Evolutionary conservation across 192 early-diverging fungal species (phyloP).

Genomic region (Polychytrium aggregatum): DNA sequence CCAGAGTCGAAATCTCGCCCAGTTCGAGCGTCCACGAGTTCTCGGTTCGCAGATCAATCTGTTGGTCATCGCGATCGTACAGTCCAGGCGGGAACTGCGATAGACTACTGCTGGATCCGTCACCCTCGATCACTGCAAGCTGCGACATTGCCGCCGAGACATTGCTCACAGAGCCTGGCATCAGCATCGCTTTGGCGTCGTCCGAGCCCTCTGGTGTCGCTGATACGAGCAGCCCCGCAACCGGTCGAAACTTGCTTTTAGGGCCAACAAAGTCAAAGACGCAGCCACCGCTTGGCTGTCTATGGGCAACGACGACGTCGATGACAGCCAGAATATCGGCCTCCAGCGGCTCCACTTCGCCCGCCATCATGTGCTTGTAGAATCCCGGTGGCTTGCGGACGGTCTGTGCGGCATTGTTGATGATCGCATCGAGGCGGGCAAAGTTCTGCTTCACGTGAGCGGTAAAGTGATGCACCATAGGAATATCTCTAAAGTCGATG

Average conservation of each 20-base stretch:
- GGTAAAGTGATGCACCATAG: slow-evolving; percentile 39
- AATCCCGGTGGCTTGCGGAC: slow-evolving; percentile 43
- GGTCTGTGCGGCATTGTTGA: slow-evolving; percentile 54
- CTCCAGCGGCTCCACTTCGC: slow-evolving; percentile 18
- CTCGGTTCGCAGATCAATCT: slow-evolving; percentile 32
- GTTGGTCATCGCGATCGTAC: slow-evolving; percentile 44
- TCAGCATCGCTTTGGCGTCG: not conserved
- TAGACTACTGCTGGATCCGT: not conserved
- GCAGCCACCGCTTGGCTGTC: slow-evolving; percentile 15
- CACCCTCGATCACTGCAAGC: slow-evolving; percentile 18
- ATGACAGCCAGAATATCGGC: slow-evolving; percentile 9
- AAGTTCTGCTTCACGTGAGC: slow-evolving; percentile 27
- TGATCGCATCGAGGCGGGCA: slow-evolving; percentile 33
- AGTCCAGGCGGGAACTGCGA: slow-evolving; percentile 28
- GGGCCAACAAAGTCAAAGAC: slow-evolving; percentile 14
- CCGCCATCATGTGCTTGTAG: slow-evolving; percentile 38
- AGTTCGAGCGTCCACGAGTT: slow-evolving; percentile 41
- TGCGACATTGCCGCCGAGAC: slow-evolving; percentile 32
- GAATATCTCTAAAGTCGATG: slow-evolving; percentile 43
- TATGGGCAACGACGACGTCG: slow-evolving; percentile 30
- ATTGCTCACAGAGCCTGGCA: slow-evolving; percentile 11
- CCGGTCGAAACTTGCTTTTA: too few species aligned
- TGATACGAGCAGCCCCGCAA: not conserved
- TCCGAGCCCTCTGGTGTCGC: not conserved
- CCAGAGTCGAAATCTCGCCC: slow-evolving; percentile 36